Evolutionary conservation across 768 basidiomycete species (phyloP).

Genomic region (Tulasnella sp.): DNA sequence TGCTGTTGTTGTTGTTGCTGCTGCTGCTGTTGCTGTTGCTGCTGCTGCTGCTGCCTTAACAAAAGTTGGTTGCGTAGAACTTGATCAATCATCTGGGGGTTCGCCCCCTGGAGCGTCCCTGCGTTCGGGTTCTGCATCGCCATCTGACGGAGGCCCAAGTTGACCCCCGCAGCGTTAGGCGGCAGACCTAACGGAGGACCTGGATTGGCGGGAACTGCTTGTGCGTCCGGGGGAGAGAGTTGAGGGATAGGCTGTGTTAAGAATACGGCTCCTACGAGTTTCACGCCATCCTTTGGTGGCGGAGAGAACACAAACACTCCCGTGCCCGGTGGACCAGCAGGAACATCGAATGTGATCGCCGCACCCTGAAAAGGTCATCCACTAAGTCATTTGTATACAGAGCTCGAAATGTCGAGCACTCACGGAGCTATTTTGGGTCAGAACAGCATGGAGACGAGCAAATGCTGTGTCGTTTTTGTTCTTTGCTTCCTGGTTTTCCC

Average conservation of each 20-base stretch:
- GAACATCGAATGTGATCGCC: background rate
- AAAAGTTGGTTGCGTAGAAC: background rate
- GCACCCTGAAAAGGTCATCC: background rate
- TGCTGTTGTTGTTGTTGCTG: conserved; percentile 5
- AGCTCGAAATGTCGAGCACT: background rate
- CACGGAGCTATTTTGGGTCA: background rate
- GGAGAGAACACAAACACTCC: conserved; percentile 8
- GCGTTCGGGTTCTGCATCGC: background rate
- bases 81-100: background rate
- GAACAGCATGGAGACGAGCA: background rate
- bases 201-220: background rate
- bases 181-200: background rate
- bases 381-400: background rate
- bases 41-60: background rate
- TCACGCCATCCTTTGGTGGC: background rate
- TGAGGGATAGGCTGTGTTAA: conserved; percentile 5
- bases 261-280: conserved; percentile 6
- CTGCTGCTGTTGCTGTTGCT: conserved; percentile 9
- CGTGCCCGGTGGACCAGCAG: background rate
- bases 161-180: background rate
- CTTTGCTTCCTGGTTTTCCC: background rate
- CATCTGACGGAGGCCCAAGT: background rate
- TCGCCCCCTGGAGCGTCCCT: background rate
- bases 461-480: background rate
- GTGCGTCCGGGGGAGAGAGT: background rate